A percentile compares a stretch with the other conserved stretches of the same genome.
phyloP scores from a whole-genome alignment of 164 flowering plant genomes.

The Magnolia officinalis region DNA sequence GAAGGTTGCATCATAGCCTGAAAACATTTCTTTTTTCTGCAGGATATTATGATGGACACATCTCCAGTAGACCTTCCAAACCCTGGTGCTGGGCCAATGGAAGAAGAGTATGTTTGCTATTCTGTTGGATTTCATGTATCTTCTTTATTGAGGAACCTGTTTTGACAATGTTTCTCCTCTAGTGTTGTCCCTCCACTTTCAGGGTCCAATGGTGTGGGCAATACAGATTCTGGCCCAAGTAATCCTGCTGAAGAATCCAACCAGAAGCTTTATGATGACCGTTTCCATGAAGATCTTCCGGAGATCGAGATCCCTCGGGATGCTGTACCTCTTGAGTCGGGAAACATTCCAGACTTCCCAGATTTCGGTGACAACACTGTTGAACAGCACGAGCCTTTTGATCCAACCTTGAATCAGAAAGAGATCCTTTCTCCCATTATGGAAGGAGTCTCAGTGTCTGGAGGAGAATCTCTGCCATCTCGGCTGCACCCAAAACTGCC shows the following conservation, averaged over 20 bases:
- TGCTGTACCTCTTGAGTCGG: slow-evolving; percentile 26
- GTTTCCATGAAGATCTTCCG: slow-evolving; percentile 20
- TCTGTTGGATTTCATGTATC: not conserved
- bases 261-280: not conserved
- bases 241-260: not conserved
- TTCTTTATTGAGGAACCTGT: not conserved
- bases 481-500: slow-evolving; percentile 27
- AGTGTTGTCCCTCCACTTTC: slow-evolving; percentile 13
- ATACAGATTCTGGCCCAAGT: slow-evolving; percentile 11
- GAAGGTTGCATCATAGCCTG: not conserved
- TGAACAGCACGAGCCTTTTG: slow-evolving; percentile 22
- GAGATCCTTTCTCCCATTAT: slow-evolving; percentile 35
- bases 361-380: slow-evolving; percentile 9
- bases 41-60: slow-evolving; percentile 38
- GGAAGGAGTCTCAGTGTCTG: slow-evolving; percentile 31
- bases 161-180: not conserved
- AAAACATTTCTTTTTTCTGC: slow-evolving; percentile 8
- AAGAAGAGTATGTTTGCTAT: slow-evolving; percentile 41
- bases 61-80: slow-evolving; percentile 24
- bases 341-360: slow-evolving; percentile 17
- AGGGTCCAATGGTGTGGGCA: slow-evolving; percentile 7
- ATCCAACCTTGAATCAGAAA: slow-evolving; percentile 29
- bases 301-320: slow-evolving; percentile 62
- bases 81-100: slow-evolving; percentile 28
- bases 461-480: slow-evolving; percentile 28